Base-by-base conservation (phyloP, 78 protist species). In the Mantamonas sphyraenae region DNA sequence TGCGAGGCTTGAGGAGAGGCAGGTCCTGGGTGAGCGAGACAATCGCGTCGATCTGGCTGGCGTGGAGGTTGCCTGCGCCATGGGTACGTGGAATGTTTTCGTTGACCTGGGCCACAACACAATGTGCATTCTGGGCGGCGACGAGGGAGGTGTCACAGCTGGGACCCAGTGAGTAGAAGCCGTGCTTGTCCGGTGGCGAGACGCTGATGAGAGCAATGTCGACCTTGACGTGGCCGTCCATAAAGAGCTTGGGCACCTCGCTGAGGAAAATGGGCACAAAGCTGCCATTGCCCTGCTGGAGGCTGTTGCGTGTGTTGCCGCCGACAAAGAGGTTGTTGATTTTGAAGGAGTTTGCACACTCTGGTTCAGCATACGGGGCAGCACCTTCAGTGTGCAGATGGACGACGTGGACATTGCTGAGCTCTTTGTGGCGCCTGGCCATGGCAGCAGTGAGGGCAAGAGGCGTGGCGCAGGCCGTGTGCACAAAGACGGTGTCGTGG, bases 121-220 rank as follows among this genome's bases (percentile, higher is more conserved):
- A 33, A 8, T 55, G 1, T 22, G 84, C 84, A 1, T 4, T 1
- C 33, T 14, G 47, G 22, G 47, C 31, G 10, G 78, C 78, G 38
- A 1, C 63, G 26, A 28, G 4, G 10, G 66, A 26, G 45, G 24
- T 4, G 51, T 51, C 74, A 33, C 40, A 58, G 9, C 55, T 33
- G 37, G 67, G 1, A 12, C 85, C 85, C 47, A 80, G 67, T 2
- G 74, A 50, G 57, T 35, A 24, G 42, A 28, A 80, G 28, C 85
- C 85, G 22, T 80, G 71, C 34, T 47, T 26, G 43, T 71, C 74
- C 35, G 79, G 79, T 0, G 78, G 72, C 30, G 74, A 68, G 16
- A 75, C 39, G 5, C 33, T 26, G 63, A 58, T 10, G 26, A 58
- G 63, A 58, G 69, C 50, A 47, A 47, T 8, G 68, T 61, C 71